Conservation (phyloP, 2,329 filamentous ascomycete genomes). For the Fusarium longipes region DNA sequence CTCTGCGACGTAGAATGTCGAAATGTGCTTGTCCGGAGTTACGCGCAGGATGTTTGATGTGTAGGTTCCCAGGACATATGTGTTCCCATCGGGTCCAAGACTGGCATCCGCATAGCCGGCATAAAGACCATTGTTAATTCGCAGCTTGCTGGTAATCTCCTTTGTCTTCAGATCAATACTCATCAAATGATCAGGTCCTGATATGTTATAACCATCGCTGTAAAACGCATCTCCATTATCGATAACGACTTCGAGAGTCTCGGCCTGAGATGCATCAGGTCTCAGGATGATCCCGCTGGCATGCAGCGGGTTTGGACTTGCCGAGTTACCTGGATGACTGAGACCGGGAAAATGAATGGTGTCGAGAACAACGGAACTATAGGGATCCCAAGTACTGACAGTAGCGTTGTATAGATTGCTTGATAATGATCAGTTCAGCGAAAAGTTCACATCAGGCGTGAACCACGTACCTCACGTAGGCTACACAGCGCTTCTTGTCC, state of each 20-base stretch:
- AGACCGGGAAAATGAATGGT: not conserved
- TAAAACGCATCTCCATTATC: not conserved
- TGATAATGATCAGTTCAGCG: not conserved
- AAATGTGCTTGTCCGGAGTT: not conserved
- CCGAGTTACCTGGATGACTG: not conserved
- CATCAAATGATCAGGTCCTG: not conserved
- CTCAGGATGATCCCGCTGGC: not conserved
- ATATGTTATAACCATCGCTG: not conserved
- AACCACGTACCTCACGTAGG: not conserved
- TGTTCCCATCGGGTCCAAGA: not conserved
- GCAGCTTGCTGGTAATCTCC: not conserved
- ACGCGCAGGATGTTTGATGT: not conserved
- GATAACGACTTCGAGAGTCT: not conserved
- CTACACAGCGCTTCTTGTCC: not conserved
- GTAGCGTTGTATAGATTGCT: not conserved
- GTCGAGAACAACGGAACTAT: not conserved
- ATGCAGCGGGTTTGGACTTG: not conserved
- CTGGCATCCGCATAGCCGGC: not conserved
- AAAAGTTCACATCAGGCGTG: accelerated
- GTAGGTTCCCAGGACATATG: not conserved
- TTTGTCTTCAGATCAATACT: not conserved
- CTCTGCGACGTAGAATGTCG: not conserved
- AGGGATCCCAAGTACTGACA: not conserved
- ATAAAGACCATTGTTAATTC: not conserved
- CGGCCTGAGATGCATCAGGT: not conserved